Evolutionary conservation across 1,284 basidiomycete species (phyloP).

Genomic region (Irpex lacteus): DNA sequence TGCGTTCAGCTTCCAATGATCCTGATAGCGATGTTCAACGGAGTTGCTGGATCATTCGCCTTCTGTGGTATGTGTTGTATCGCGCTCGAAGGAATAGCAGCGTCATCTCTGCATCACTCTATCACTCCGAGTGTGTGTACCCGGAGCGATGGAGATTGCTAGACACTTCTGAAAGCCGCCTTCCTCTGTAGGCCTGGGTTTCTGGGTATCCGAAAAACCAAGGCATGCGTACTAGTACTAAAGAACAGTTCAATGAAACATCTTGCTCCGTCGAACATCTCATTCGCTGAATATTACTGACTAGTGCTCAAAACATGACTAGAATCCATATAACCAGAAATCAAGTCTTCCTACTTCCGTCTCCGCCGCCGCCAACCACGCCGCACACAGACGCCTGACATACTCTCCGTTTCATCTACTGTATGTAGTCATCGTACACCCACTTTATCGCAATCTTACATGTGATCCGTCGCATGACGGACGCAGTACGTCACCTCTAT

Average conservation of each 20-base stretch:
- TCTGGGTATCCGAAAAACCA: neutral
- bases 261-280: neutral
- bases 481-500: neutral
- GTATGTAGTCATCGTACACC: neutral
- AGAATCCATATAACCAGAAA: neutral
- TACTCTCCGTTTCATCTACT: neutral
- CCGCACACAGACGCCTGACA: neutral
- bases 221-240: too few relatives aligned
- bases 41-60: too few relatives aligned
- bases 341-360: too few relatives aligned
- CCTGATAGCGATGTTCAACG: too few relatives aligned
- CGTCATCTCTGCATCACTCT: neutral
- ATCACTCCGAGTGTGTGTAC: neutral
- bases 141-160: neutral
- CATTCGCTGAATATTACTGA: neutral
- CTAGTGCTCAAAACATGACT: neutral
- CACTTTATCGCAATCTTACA: neutral
- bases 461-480: neutral
- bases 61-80: too few relatives aligned
- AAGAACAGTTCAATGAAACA: neutral
- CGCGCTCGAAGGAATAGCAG: too few relatives aligned
- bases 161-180: neutral
- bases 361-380: too few relatives aligned
- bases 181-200: too few relatives aligned
- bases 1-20: too few relatives aligned